Base-by-base conservation (phyloP, 495 filamentous ascomycete genomes). In the Beverwykella pulmonaria region DNA sequence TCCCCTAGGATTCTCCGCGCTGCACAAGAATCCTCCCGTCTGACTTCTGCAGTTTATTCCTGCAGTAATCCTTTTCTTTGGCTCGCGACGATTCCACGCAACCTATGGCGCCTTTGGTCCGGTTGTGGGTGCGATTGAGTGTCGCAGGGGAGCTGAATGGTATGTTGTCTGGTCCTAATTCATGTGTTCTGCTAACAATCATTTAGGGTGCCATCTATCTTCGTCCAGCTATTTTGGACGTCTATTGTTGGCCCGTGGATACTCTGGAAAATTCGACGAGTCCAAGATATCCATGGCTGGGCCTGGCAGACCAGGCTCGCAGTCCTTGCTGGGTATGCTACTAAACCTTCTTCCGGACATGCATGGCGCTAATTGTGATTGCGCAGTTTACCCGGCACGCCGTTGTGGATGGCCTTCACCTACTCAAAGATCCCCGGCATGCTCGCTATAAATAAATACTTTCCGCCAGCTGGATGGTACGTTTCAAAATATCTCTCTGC, bases 71-170 rank as follows among this genome's bases (percentile, higher is more conserved):
- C 83, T 90, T 72, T 92, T 79, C 74, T 68, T 88, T 39, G 82
- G 86, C 29, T 91, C 87, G 22, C 82, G 80, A 59, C 87, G 88
- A 60, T 90, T 87, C 64, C 87, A 90, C 77, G 69, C 54, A 10
- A 52, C 76, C 74, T 79, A 80, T 61, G 88, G 83, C 26, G 78
- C 82, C 29, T 82, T 87, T 29, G 79, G 78, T 32, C 80, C 83
- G 30, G 63, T 83, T 72, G 67, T 70, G 7, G 61, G 50, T 20
- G 29, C 65, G 10, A 30, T 48, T 4, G 19, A 47, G 47, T 77
- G 75, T 58, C 74, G 75, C n/a, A 49, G 66, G n/a, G 75, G 75
- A 1, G 64, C 29, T 12, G 74, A 75, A 66, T 77, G 75, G 73
- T 75, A 63, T 22, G 71, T 52, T 1, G n/a, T 23, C 1, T 19